Base-by-base conservation (phyloP, 768 basidiomycete genomes). In the Ramaria rubella region DNA sequence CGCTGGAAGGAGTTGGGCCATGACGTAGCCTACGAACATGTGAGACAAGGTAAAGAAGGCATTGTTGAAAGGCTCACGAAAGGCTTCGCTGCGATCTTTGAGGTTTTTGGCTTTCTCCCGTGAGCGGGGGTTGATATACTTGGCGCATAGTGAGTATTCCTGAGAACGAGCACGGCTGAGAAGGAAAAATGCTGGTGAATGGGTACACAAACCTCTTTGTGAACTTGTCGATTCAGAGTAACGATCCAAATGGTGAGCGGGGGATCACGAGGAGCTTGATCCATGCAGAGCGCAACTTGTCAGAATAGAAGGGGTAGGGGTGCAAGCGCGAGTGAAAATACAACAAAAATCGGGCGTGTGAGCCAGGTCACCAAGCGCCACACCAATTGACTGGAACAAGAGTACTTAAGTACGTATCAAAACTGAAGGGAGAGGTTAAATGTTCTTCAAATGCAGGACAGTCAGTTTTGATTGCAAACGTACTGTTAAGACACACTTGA, bases 161-260 rank as follows among this genome's bases (percentile, higher is more conserved):
- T 56, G 19, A 23, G 31, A 11, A 30, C 4, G 14, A 24, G 29
- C 24, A 34, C 34, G 33, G 17, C 36, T 14, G 15, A 11, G 40
- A 24, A 54, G 17, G 15, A 12, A 29, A 11, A 40, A 43, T 21
- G 12, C 15, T 42, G 2, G 19, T 11, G 30, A 26, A 12, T 19
- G 14, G 42, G 14, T 11, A 54, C n/a, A 29, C 55, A 1, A 31
- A 56, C 55, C 5, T 56, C 55, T 56, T 24, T 56, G 43, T 56
- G 55, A n/a, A 56, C 33, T 33, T 56, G 44, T 21, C 55, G 43
- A 45, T 56, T 56, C 31, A 56, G 24, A 2, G 55, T 56, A 27
- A 56, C 36, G 26, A 56, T 48, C 55, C 55, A 56, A 21, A 56
- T 34, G 23, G 55, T 29, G 31, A 56, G 46, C 15, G 33, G 33